Percentiles rank a stretch among this genome's conserved stretches.
Conservation (phyloP, 805 yeast genomes). For the Yarrowia hollandica region DNA sequence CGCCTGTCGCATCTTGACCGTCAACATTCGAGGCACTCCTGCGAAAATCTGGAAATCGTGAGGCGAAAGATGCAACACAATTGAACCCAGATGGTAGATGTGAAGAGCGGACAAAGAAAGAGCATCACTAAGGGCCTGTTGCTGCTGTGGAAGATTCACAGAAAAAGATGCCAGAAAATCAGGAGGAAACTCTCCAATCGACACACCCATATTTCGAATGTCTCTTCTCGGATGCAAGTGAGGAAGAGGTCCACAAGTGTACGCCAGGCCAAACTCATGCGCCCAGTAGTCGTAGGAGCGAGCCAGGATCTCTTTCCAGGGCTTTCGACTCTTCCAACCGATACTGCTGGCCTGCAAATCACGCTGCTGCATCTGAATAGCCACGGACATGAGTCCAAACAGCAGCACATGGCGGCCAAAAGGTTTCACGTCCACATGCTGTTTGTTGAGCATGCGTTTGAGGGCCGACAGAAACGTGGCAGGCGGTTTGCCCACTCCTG, state of each 20-base stretch:
- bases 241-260: conserved; percentile 4
- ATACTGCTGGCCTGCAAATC: conserved; percentile 58
- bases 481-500: conserved; percentile 27
- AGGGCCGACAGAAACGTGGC: conserved; percentile 53
- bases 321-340: conserved; percentile 46
- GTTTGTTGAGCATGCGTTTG: conserved; percentile 57
- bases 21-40: conserved; percentile 82
- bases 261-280: conserved; percentile 31
- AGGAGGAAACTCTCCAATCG: conserved; percentile 7
- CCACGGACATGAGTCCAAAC: conserved; percentile 64
- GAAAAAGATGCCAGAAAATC: neutral
- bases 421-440: conserved; percentile 49
- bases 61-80: conserved; percentile 68
- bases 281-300: conserved; percentile 73
- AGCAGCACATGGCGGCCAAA: conserved; percentile 68
- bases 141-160: neutral
- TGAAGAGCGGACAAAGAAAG: conserved; percentile 58
- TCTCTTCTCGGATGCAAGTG: conserved; percentile 11
- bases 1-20: conserved; percentile 55
- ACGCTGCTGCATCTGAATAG: conserved; percentile 72
- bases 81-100: conserved; percentile 71
- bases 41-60: conserved; percentile 77
- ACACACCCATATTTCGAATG: neutral
- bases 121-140: neutral
- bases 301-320: conserved; percentile 72